phyloP scores from a whole-genome alignment of 331 rosid species.

The Telfairia occidentalis region DNA sequence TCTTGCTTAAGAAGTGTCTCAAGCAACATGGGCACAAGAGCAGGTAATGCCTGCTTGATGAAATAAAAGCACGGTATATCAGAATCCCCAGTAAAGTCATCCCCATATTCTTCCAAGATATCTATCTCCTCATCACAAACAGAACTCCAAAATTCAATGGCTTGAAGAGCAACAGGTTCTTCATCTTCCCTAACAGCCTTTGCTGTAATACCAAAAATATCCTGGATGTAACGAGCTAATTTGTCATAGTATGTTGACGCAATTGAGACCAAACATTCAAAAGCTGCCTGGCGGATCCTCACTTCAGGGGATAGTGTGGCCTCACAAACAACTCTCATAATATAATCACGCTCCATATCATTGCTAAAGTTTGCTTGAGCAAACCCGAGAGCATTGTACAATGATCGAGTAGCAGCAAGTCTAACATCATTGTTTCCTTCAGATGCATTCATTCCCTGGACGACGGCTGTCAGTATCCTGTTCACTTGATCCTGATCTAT shows the following conservation, averaged over 20 bases:
- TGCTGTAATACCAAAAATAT: constrained; percentile 57
- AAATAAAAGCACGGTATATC: constrained; percentile 68
- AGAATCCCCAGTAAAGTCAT: constrained; percentile 55
- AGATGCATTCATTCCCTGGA: constrained; percentile 71
- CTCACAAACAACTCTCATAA: constrained; percentile 88
- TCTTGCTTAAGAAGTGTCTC: constrained; percentile 88
- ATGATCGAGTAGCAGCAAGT: constrained; percentile 73
- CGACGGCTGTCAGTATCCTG: constrained; percentile 78
- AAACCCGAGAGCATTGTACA: constrained; percentile 73
- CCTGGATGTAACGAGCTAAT: constrained; percentile 64
- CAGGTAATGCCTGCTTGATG: constrained; percentile 81
- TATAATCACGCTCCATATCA: constrained; percentile 76
- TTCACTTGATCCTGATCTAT: constrained; percentile 80
- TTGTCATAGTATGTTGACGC: constrained; percentile 68
- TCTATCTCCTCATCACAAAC: constrained; percentile 86
- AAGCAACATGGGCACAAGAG: constrained; percentile 62
- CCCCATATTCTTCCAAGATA: constrained; percentile 58
- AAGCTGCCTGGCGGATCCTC: constrained; percentile 70
- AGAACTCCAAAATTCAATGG: constrained; percentile 93
- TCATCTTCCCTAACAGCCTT: constrained; percentile 73
- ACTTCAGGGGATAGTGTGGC: constrained; percentile 59
- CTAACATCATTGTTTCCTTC: constrained; percentile 66
- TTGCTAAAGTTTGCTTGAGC: constrained; percentile 78
- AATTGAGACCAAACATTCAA: constrained; percentile 86
- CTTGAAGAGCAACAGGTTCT: constrained; percentile 88